phyloP scores from a whole-genome alignment of 116 monocot species.

The Trichopus zeylanicus region DNA sequence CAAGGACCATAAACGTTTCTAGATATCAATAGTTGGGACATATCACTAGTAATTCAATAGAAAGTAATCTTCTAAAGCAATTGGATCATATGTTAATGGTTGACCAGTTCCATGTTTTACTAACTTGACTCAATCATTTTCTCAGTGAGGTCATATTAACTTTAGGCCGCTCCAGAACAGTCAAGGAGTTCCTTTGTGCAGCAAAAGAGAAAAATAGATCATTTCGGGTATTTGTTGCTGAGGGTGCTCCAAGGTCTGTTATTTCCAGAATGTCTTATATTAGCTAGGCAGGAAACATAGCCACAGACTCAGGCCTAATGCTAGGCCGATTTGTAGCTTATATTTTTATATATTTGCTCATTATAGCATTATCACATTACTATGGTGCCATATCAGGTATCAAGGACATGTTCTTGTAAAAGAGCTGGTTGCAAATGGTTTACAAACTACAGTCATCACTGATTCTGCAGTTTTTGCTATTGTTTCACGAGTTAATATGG shows the following conservation, averaged over 20 bases:
- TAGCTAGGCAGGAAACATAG: neutral
- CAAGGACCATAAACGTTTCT: too few species aligned
- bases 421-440: slow-evolving; percentile 83
- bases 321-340: neutral
- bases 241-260: slow-evolving; percentile 96
- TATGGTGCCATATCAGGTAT: slow-evolving; percentile 45
- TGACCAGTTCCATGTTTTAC: neutral
- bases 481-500: slow-evolving; percentile 99
- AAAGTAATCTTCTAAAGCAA: too few species aligned
- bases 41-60: too few species aligned
- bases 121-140: slow-evolving; percentile 3
- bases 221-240: slow-evolving; percentile 95
- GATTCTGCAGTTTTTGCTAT: slow-evolving; percentile 99
- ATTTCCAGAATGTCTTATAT: neutral
- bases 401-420: slow-evolving; percentile 97
- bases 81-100: too few species aligned
- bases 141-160: slow-evolving; percentile 96
- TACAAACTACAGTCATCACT: slow-evolving; percentile 96
- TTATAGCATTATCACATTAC: slow-evolving; percentile 2
- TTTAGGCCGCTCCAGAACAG: slow-evolving; percentile 90
- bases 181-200: slow-evolving; percentile 92
- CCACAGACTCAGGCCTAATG: neutral
- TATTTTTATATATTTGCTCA: neutral
- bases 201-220: slow-evolving; percentile 93
- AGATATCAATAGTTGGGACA: too few species aligned